Percentiles rank a stretch among this genome's conserved stretches.
These are phyloP conservation scores for Hemisphaericaspora subhashii DNA, from an alignment of 1,139 yeast genomes.

Conservation along the genomic window DNA sequence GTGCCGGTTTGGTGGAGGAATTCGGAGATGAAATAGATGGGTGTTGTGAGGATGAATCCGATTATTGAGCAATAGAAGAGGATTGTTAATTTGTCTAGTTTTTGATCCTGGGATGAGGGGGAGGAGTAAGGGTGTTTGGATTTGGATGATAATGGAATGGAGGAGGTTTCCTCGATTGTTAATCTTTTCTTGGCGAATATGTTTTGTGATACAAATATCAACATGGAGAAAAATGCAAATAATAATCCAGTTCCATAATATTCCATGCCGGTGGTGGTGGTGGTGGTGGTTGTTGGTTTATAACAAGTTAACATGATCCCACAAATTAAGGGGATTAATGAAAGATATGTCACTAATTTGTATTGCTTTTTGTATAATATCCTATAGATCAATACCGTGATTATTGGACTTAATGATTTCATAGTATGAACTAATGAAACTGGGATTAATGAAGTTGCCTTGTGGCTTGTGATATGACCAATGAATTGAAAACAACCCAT, in stretches of 20 bases:
- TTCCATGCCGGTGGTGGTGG: conserved; percentile 11
- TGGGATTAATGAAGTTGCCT: conserved; percentile 84
- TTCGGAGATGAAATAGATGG: conserved; percentile 73
- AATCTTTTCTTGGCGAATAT: conserved; percentile 84
- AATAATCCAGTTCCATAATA: conserved; percentile 56
- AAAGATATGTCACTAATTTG: conserved; percentile 65
- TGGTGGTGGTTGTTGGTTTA: conserved; percentile 28
- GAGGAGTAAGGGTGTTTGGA: too few species aligned
- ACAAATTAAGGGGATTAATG: conserved; percentile 70
- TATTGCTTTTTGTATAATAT: conserved; percentile 57
- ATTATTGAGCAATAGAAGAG: conserved; percentile 79
- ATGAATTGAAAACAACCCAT: conserved; percentile 91
- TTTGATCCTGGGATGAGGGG: conserved; percentile 30
- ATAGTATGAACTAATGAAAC: conserved; percentile 91
- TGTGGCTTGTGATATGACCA: conserved; percentile 88
- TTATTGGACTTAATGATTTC: conserved; percentile 84
- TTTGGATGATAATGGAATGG: conserved; percentile 9
- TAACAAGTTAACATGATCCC: conserved; percentile 88
- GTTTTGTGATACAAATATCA: conserved; percentile 87
- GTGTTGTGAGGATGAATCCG: conserved; percentile 78
- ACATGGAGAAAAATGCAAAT: conserved; percentile 78
- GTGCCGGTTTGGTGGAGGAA: conserved; percentile 34
- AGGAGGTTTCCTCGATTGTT: conserved; percentile 38
- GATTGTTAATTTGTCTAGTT: conserved; percentile 79
- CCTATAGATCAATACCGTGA: conserved; percentile 81